Base-by-base conservation (phyloP, 352 stramenopile genomes). In the Phytopythium cucurbitacearum region DNA sequence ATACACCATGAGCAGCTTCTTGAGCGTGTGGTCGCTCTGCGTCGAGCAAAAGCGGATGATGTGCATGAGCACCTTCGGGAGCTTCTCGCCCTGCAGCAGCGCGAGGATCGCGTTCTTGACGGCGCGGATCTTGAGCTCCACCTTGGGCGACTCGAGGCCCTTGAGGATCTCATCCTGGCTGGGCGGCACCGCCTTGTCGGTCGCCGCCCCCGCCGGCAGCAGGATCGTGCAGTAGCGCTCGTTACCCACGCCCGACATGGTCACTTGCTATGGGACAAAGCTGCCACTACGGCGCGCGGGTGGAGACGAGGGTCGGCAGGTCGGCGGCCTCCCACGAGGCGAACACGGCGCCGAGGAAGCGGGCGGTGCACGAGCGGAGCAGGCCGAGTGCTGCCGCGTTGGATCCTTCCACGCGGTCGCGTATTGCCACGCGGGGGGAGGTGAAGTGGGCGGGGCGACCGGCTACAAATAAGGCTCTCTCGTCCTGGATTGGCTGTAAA, bases 11-110 rank as follows among this genome's bases (percentile, higher is more conserved):
- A 98, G 89, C 40, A 99, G 79, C 69, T 99, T 99, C 77, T 99
- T 99, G 43, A 99, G 81, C 64, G 97, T 92, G 77, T 99, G 98
- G 78, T 99, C 97, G 52, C 98, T 97, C 46, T 98, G 97, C 53
- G 98, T 99, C 54, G 98, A 98, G 76, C 97, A 99, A 73, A 98
- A 99, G 50, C 94, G 96, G 67, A 99, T 99, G 51, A 99, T 98
- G 73, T 98, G 97, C 97, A 99, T 99, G 35, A 99, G 80, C 69
- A 99, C 94, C 61, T 96, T 94, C 15, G 96, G 95, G 80, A 99
- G 96, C 58, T 97, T 91, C 69, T 99, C 97, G 55, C 97, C 97
- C n/a, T 97, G 96, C 13, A 99, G 87, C 66, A 99, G 82, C 38
- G 96, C 89, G 65, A 99, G 89, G 56, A 99, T 99, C 51, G 97